Evolutionary conservation across 352 stramenopile species (phyloP), one percentile per base, ranked within the genome.

Genomic region (Pythium aquatile): DNA sequence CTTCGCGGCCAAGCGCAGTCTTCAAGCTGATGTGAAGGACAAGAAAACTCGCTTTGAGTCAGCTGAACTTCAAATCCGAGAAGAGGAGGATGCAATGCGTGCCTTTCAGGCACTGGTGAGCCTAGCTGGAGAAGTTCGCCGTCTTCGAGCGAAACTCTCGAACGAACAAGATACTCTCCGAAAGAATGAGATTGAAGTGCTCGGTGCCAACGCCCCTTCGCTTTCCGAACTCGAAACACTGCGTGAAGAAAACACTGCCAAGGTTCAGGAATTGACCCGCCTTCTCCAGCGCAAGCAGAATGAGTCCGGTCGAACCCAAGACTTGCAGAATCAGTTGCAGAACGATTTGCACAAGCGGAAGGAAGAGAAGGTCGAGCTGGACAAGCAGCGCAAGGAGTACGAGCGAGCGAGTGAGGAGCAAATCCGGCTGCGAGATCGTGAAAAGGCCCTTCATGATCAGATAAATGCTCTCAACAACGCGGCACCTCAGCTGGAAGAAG

Each of bases 271-370:
- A 9, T 55, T 86, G 13, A 80, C 79, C 54, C 70, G 63, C 17
- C 68, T 90, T 42, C 39, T 87, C 10, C 72, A 88, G n/a, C 58
- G 56, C 8, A 90, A 90, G 55, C 80, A 92, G 61, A 61, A 57
- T 30, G 73, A 88, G 5, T 29, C 83, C 9, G 72, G 90, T 28
- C 52, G 64, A 26, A 69, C 77, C 24, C 76, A 90, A 11, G 75
- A 81, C 3, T 71, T 74, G 44, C 73, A 79, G 10, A 70, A 88
- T 39, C 79, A 87, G 33, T 54, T 88, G 46, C 78, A 90, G 48
- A 83, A 78, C 37, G 83, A 93, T 49, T n/a, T 90, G 26, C 61
- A 83, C 58, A 83, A 74, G n/a, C 76, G 72, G 24, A 80, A 74
- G 49, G 71, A 91, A 59, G 75, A 87, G 26, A 90, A 89, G 55